Conservation (phyloP, 1,284 basidiomycete genomes). For the Cystodermella granulosa region DNA sequence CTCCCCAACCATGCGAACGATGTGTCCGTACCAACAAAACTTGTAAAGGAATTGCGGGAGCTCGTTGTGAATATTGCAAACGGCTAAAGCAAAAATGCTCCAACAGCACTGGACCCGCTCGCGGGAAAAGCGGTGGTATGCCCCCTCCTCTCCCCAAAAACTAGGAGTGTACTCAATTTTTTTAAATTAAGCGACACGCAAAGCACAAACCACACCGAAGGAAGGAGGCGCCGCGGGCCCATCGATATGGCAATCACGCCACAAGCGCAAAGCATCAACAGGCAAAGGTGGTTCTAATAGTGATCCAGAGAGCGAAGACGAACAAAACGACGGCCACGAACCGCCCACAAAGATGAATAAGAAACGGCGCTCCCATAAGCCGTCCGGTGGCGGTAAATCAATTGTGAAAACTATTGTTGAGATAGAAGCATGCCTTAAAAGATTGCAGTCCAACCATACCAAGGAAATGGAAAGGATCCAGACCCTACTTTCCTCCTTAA, state of each 20-base stretch:
- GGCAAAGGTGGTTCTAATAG: conserved; percentile 16
- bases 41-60: conserved; percentile 40
- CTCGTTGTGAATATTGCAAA: conserved; percentile 44
- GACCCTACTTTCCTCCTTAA: conserved; percentile 20
- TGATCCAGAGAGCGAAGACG: conserved; percentile 21
- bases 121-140: conserved; percentile 36
- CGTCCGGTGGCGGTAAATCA: conserved; percentile 14
- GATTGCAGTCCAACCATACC: conserved; percentile 22
- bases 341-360: conserved; percentile 27
- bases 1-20: conserved; percentile 41
- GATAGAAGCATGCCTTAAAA: conserved; percentile 25
- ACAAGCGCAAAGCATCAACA: conserved; percentile 24
- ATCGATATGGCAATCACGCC: conserved; percentile 16
- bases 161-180: not conserved
- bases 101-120: conserved; percentile 40
- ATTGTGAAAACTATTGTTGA: conserved; percentile 26
- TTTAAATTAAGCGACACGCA: not conserved
- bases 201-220: conserved; percentile 3
- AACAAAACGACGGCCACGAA: conserved; percentile 27
- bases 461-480: conserved; percentile 30
- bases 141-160: conserved; percentile 1
- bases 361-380: conserved; percentile 26
- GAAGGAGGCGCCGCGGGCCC: conserved; percentile 11
- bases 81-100: conserved; percentile 43
- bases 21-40: conserved; percentile 39